These are phyloP conservation scores for Fraxinus sp. DNA, from an alignment of 305 asterid species.

Conservation along the genomic window DNA sequence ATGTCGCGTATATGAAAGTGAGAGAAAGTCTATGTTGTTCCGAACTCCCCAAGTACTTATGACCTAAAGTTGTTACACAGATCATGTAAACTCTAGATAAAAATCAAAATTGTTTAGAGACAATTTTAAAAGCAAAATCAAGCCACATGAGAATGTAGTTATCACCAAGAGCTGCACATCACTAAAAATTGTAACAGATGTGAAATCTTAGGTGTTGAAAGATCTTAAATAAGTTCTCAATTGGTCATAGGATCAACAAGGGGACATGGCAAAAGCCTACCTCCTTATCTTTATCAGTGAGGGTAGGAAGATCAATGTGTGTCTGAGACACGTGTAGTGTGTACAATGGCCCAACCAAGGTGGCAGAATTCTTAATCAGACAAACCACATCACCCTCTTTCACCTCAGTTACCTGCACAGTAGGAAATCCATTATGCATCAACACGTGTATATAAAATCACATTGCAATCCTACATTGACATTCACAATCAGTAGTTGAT, in stretches of 20 bases:
- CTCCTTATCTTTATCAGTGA: conserved; percentile 86
- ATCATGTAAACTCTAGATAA: conserved; percentile 20
- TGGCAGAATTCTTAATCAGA: conserved; percentile 73
- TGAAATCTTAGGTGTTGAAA: background rate
- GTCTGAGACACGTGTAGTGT: conserved; percentile 72
- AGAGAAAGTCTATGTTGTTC: conserved; percentile 81
- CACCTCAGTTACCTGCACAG: conserved; percentile 67
- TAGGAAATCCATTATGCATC: conserved; percentile 20
- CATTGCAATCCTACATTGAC: conserved; percentile 1
- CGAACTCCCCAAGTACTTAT: conserved; percentile 79
- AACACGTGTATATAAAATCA: background rate
- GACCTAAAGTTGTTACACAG: conserved; percentile 39
- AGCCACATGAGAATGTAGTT: background rate
- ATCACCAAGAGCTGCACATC: background rate
- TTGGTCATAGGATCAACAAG: background rate
- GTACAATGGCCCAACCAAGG: conserved; percentile 71
- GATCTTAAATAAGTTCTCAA: background rate
- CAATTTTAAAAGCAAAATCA: background rate
- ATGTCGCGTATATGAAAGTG: conserved; percentile 71
- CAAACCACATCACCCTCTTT: conserved; percentile 80
- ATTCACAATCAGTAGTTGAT: background rate
- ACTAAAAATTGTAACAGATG: background rate
- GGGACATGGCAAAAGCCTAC: conserved; percentile 29
- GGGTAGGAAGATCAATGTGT: conserved; percentile 76
- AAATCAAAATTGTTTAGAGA: background rate